Conservation (phyloP, 1,139 yeast species). For the Lodderomyces metapsilosis region DNA sequence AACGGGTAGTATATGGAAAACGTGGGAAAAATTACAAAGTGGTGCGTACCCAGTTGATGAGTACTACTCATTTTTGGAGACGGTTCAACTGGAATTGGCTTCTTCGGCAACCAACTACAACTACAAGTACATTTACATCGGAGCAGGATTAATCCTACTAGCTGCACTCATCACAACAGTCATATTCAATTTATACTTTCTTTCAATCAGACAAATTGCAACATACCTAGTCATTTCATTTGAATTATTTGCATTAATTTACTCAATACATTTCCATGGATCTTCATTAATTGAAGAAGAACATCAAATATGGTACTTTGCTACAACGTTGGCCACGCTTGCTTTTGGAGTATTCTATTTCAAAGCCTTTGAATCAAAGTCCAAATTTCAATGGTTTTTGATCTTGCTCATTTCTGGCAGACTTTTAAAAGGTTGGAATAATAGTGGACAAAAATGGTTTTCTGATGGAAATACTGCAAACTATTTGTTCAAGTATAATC, state of each 20-base stretch:
- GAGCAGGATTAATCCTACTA: conserved; percentile 37
- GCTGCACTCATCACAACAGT: conserved; percentile 25
- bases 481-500: conserved; percentile 38
- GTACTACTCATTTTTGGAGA: conserved; percentile 39
- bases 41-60: conserved; percentile 17
- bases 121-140: conserved; percentile 47
- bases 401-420: conserved; percentile 48
- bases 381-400: conserved; percentile 18
- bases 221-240: conserved; percentile 21
- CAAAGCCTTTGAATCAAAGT: conserved; percentile 8
- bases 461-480: conserved; percentile 45
- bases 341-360: conserved; percentile 16
- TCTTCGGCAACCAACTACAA: conserved; percentile 75
- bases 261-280: conserved; percentile 70
- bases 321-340: conserved; percentile 33
- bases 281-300: conserved; percentile 96
- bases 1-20: conserved; percentile 11
- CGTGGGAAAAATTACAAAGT: conserved; percentile 16
- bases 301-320: conserved; percentile 95
- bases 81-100: conserved; percentile 57
- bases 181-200: conserved; percentile 18
- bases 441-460: conserved; percentile 79
- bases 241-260: conserved; percentile 37
- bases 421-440: conserved; percentile 79
- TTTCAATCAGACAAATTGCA: conserved; percentile 13